Base-by-base conservation (phyloP, 2,329 filamentous ascomycete genomes). In the Ophiostoma montium region DNA sequence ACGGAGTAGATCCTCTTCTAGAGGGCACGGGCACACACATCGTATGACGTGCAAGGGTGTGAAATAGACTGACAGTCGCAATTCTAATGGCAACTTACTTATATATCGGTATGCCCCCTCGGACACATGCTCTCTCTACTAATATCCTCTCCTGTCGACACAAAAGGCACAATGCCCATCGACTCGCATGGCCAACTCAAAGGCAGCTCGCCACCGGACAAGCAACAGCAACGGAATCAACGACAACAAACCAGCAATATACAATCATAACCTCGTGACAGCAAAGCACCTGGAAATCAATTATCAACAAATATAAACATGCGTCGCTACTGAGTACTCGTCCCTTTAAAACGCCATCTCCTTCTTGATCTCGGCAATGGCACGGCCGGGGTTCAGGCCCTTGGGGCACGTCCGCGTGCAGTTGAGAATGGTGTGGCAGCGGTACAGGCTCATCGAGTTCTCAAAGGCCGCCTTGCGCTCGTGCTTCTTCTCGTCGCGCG, bases 361-460 rank as follows among this genome's bases (percentile, higher is more conserved):
- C 84, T 95, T 95, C 85, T 96, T 96, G 68, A 95, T 95, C 75
- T 95, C 85, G 48, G 89, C 89, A 70, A 98, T 94, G 16, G 92
- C 92, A 64, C 86, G 75, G 56, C 86, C 92, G 18, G 92, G 92
- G 75, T 98, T 98, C 60, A 98, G 70, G 42, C 92, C 92, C 86
- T 98, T 98, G 64, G 92, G 92, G 70, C 92, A 98, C 50, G 90
- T 95, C 67, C 87, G 77, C 58, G 89, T 90, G 80, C 90, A 98
- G 78, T 98, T 98, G 60, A 98, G 80, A 65, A 98, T 98, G 56
- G 92, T 98, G 76, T 98, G 92, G 77, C 92, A 98, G 63, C 92
- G 80, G 78, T 98, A 98, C 67, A 98, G 67, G 69, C 85, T 94
- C 92, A 98, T 98, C 65, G 84, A 92, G 78, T 98, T 98, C 70